Base-by-base conservation (phyloP, 495 filamentous ascomycete species). In the Filosporella fistucella region DNA sequence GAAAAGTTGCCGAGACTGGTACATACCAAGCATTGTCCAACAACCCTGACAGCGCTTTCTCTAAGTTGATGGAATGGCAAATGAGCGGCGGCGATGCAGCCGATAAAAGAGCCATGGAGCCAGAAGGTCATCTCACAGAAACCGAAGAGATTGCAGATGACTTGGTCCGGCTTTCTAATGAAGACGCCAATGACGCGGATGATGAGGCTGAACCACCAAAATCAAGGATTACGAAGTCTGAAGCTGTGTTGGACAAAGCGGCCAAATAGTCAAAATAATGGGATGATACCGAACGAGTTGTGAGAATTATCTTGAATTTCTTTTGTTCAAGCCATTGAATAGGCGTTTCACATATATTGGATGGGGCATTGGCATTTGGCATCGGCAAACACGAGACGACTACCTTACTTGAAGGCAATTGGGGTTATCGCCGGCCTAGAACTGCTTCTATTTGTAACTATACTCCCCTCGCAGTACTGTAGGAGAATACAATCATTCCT, bases 41-140 rank as follows among this genome's bases (percentile, higher is more conserved):
- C 16, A 80, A 85, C 29, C 74, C 73, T 4, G 68, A 84, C 20
- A 91, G 91, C 30, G 87, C 90, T 6, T 98, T 98, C 61, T 90
- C 80, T 23, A 88, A 86, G 67, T 71, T 98, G 39, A 98, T 98
- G 93, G 90, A 97, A 63, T 98, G 94, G 94, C 93, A 98, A 68
- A 86, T 97, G 77, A 91, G 77, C 53, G 94, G 90, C 12, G 84
- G 84, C 9, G 89, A 94, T 30, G 64, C 29, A 5, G 50, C 49
- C 34, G 55, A 55, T 20, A 50, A 58, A 42, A 33, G 47, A 28
- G 13, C 43, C 12, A 45, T 42, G 35, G 44, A 56, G 18, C 36
- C 49, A 11, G 51, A 58, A 48, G 55, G 51, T 20, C 55, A 51
- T 36, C 32, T 58, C 2, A 58, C 55, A 7, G 55, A 58, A 44